phyloP scores from a whole-genome alignment of 2,329 filamentous ascomycete genomes.

The Fusarium vanettenii region DNA sequence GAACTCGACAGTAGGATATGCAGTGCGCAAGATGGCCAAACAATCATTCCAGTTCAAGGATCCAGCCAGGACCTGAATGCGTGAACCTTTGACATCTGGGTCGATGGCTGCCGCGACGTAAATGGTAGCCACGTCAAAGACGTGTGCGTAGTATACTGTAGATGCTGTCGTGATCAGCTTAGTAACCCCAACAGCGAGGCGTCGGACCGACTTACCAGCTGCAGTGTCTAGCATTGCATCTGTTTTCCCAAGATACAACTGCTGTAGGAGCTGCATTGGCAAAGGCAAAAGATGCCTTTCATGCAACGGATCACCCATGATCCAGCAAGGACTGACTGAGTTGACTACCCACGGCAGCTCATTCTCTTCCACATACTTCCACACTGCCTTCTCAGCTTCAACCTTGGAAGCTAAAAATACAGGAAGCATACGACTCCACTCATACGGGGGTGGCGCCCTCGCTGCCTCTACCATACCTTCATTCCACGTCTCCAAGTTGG shows the following conservation, averaged over 20 bases:
- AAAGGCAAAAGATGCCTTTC: not conserved
- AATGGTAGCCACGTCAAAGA: not conserved
- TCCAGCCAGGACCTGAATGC: not conserved
- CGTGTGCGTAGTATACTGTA: not conserved
- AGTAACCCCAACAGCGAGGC: not conserved
- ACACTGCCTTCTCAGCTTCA: slow-evolving; percentile 1
- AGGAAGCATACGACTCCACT: not conserved
- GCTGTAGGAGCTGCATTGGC: not conserved
- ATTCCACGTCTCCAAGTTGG: slow-evolving; percentile 6
- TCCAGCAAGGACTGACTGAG: slow-evolving; percentile 6
- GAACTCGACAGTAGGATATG: not conserved
- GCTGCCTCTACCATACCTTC: not conserved
- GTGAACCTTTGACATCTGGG: not conserved
- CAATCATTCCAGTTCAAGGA: not conserved
- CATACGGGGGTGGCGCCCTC: not conserved
- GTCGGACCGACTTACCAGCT: not conserved
- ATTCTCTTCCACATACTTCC: not conserved
- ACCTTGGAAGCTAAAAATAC: not conserved
- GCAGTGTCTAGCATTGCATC: not conserved
- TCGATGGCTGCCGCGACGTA: not conserved
- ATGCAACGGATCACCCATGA: slow-evolving; percentile 4
- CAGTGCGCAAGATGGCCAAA: not conserved
- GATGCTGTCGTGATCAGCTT: not conserved
- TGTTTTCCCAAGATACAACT: not conserved
- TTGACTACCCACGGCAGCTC: slow-evolving; percentile 1